Evolutionary conservation across 345 rosid genomes (phyloP), one percentile per base, ranked within the genome.

Genomic region (Mangifera indica): DNA sequence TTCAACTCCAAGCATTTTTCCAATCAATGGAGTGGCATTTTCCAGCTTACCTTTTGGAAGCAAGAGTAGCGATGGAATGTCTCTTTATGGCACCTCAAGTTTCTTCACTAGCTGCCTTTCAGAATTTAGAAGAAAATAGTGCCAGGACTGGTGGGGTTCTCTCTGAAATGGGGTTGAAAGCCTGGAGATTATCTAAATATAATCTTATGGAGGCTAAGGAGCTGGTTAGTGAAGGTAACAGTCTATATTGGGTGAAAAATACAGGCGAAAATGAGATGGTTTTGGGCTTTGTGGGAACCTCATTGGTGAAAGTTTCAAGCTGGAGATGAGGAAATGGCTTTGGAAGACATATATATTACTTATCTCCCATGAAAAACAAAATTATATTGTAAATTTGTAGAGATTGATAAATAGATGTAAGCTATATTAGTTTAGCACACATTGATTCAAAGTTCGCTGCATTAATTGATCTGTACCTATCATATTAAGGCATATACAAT

Each of bases 51-150:
- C 45, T 81, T 2, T 51, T n/a, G 67, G 85, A 83, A 70, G 89
- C 89, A 66, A 85, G 85, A 69, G 57, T 68, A 63, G 82, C 84
- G 1, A 77, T 81, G 76, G 80, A 85, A 64, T 76, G 73, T 54
- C 58, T 83, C 56, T 83, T 83, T 70, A 25, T 83, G 44, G 75
- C 66, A 26, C 84, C 84, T 14, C 72, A 74, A 74, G 34, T 78
- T 65, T 71, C 66, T 24, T 69, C 70, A 11, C 72, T n/a, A n/a
- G n/a, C n/a, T n/a, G n/a, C n/a, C n/a, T n/a, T 79, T 40, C 29
- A 32, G 45, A 72, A 56, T 26, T 74, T 78, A 78, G 73, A 72
- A 26, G 77, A 70, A 18, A 37, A 5, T 37, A 72, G 42, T 60
- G 20, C 56, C 8, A 59, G 49, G 63, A 67, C 51, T 21, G 29